Percentiles rank a stretch among this genome's conserved stretches.
Evolutionary conservation across 768 basidiomycete genomes (phyloP).

Genomic region (Russula sp.): DNA sequence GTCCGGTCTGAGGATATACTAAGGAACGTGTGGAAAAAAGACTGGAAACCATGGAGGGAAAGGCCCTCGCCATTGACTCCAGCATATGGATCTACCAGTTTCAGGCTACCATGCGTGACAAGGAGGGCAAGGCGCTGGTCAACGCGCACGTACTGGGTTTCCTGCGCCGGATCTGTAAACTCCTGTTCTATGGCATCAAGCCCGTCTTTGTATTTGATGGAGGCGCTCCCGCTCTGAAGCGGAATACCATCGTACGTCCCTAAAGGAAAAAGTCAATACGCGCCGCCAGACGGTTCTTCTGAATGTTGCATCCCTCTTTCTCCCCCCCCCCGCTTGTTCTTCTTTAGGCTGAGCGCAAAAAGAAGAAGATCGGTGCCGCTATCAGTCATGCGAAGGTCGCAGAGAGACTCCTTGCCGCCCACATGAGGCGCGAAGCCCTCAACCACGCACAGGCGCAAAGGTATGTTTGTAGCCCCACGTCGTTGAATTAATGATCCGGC

Average conservation of each 20-base stretch:
- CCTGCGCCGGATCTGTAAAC: constrained; percentile 84
- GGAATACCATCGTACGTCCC: constrained; percentile 71
- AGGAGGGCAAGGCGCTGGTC: constrained; percentile 81
- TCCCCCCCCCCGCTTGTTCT: background rate
- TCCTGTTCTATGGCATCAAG: constrained; percentile 95
- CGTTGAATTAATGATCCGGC: too few species aligned
- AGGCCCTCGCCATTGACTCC: constrained; percentile 93
- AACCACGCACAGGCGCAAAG: constrained; percentile 45
- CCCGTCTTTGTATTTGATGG: constrained; percentile 99
- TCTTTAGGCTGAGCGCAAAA: constrained; percentile 73
- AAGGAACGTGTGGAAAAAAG: constrained; percentile 27
- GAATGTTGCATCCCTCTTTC: background rate
- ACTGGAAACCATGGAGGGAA: constrained; percentile 93
- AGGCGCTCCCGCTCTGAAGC: constrained; percentile 87
- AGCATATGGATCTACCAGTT: constrained; percentile 99
- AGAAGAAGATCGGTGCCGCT: constrained; percentile 87
- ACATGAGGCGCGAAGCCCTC: constrained; percentile 85
- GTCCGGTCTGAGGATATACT: background rate
- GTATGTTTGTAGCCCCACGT: constrained; percentile 32
- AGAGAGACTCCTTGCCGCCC: constrained; percentile 87
- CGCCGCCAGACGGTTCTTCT: constrained; percentile 6
- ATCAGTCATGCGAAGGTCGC: constrained; percentile 82
- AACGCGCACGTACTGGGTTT: constrained; percentile 95
- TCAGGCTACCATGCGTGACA: constrained; percentile 98
- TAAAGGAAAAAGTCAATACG: background rate